phyloP scores from a whole-genome alignment of 2,329 filamentous ascomycete genomes.

The Fusarium ambrosium region DNA sequence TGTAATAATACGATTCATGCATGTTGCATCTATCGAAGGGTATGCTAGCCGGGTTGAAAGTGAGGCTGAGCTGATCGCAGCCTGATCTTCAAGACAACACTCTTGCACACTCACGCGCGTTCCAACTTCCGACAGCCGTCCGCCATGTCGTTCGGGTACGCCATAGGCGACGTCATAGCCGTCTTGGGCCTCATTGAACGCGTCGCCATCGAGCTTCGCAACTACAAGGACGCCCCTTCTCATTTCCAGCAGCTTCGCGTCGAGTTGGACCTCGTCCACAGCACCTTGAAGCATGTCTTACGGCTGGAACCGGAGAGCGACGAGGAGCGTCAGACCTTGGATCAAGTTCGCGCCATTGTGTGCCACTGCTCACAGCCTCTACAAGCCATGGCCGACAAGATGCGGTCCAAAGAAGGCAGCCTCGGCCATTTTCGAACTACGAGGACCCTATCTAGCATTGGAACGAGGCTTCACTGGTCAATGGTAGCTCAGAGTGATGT shows the following conservation, averaged over 20 bases:
- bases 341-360: background rate
- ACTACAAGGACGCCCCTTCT: background rate
- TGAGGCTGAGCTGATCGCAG: background rate
- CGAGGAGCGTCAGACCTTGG: background rate
- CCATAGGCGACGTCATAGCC: background rate
- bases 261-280: background rate
- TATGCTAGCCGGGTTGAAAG: background rate
- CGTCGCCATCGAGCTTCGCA: background rate
- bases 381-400: background rate
- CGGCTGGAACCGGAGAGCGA: background rate
- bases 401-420: background rate
- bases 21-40: background rate
- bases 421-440: background rate
- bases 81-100: background rate
- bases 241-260: background rate
- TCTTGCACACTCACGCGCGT: no score
- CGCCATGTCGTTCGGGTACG: background rate
- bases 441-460: background rate
- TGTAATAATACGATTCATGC: background rate
- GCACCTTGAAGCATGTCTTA: background rate
- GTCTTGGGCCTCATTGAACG: background rate
- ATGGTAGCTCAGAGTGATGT: background rate
- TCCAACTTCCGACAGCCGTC: no score
- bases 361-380: background rate
- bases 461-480: background rate